phyloP scores from a whole-genome alignment of 164 flowering plant genomes.

The Macadamia integrifolia region DNA sequence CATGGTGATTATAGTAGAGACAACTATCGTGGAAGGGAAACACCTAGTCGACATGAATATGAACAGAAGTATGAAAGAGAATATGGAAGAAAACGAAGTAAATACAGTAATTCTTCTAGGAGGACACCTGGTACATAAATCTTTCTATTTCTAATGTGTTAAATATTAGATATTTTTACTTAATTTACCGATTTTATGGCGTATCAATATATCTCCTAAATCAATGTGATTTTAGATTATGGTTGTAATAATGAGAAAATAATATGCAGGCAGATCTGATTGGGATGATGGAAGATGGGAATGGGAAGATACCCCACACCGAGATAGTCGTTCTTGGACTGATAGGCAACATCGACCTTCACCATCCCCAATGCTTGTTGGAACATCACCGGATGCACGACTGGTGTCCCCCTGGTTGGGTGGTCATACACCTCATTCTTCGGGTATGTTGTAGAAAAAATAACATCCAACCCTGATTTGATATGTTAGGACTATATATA shows the following conservation, averaged over 20 bases:
- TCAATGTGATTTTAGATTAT: neutral
- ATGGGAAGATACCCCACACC: constrained; percentile 79
- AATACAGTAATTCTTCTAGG: constrained; percentile 42
- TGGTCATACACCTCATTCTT: constrained; percentile 52
- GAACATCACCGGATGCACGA: constrained; percentile 90
- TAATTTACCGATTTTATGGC: too few species aligned
- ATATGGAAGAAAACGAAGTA: constrained; percentile 42
- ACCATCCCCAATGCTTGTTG: constrained; percentile 78
- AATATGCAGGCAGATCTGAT: constrained; percentile 59
- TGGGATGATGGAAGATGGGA: constrained; percentile 96
- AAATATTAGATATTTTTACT: too few species aligned
- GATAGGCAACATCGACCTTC: constrained; percentile 60
- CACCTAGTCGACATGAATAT: constrained; percentile 25
- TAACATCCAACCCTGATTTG: neutral
- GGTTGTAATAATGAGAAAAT: neutral
- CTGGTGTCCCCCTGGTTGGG: constrained; percentile 85
- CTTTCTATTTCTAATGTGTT: neutral
- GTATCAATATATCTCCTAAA: neutral
- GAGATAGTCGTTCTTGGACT: constrained; percentile 37
- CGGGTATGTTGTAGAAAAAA: constrained; percentile 31
- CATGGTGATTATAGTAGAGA: constrained; percentile 21
- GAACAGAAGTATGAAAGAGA: constrained; percentile 32
- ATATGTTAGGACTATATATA: neutral
- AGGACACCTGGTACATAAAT: constrained; percentile 52
- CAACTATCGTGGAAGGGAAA: constrained; percentile 28